phyloP scores from a whole-genome alignment of 208 protist species.

The Plasmodiophora brassicae region DNA sequence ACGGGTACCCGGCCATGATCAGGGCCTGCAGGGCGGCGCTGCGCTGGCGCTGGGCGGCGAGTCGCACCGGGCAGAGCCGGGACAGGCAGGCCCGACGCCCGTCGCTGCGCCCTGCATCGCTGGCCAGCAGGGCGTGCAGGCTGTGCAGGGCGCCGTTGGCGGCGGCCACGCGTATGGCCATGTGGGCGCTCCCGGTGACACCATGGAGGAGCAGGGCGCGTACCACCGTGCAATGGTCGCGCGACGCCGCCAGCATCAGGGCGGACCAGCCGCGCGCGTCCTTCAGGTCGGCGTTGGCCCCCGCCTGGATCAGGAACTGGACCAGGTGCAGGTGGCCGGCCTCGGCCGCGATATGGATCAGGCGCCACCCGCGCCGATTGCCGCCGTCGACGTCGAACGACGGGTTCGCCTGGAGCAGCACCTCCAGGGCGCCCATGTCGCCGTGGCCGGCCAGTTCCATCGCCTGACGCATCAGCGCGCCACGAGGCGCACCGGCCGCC shows the following conservation, averaged over 20 bases:
- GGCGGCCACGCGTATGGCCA: background rate
- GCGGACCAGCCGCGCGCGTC: background rate
- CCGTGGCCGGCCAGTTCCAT: background rate
- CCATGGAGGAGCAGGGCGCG: background rate
- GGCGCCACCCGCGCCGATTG: slow-evolving; percentile 26
- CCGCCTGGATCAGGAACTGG: background rate
- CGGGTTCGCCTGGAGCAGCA: background rate
- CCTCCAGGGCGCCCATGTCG: background rate
- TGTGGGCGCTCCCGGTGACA: background rate
- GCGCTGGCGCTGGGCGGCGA: background rate
- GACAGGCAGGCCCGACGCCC: background rate
- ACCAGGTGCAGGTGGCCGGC: slow-evolving; percentile 7
- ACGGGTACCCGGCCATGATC: background rate
- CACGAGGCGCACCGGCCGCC: background rate
- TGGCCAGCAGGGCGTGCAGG: background rate
- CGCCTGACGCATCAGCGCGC: background rate
- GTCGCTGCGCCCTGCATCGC: background rate
- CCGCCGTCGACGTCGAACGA: background rate
- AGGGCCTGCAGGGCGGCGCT: background rate
- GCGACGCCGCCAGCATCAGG: background rate
- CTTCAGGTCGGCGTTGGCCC: background rate
- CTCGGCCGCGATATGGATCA: slow-evolving; percentile 11
- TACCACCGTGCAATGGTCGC: background rate
- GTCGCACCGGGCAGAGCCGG: background rate
- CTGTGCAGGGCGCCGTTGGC: background rate